These are phyloP conservation scores for Amorphotheca resinae DNA, from an alignment of 495 filamentous ascomycete genomes.

Conservation along the genomic window DNA sequence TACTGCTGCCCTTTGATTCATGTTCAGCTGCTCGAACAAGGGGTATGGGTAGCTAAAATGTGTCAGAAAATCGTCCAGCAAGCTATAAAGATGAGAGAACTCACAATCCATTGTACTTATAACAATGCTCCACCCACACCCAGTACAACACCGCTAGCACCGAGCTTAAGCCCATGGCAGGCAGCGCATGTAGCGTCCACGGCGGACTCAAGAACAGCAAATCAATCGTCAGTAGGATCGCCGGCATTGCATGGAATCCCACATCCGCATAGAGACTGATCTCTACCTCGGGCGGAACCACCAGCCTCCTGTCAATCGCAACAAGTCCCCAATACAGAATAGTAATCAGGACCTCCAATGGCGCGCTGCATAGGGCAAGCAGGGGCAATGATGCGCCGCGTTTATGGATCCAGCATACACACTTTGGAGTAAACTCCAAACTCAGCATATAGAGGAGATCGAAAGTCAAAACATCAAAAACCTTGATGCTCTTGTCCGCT, in stretches of 20 bases:
- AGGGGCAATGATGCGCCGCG: constrained; percentile 78
- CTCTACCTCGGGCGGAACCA: constrained; percentile 33
- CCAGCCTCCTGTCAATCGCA: constrained; percentile 45
- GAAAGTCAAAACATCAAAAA: constrained; percentile 94
- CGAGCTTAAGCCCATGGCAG: constrained; percentile 48
- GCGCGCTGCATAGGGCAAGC: constrained; percentile 60
- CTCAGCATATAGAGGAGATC: constrained; percentile 74
- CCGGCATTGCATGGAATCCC: constrained; percentile 67
- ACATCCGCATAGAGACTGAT: constrained; percentile 47
- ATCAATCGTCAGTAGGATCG: constrained; percentile 58
- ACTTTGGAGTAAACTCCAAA: constrained; percentile 59
- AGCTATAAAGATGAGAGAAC: constrained; percentile 13
- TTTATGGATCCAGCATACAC: constrained; percentile 86
- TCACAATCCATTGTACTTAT: constrained; percentile 59
- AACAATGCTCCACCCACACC: constrained; percentile 81
- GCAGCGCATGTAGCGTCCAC: constrained; percentile 54
- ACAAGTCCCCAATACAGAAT: constrained; percentile 77
- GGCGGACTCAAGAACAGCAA: constrained; percentile 68
- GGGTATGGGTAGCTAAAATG: constrained; percentile 70
- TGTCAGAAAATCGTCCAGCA: constrained; percentile 15
- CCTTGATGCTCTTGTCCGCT: constrained; percentile 75
- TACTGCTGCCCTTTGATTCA: constrained; percentile 48
- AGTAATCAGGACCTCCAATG: constrained; percentile 69
- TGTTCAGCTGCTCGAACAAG: constrained; percentile 53
- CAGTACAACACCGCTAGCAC: constrained; percentile 65